phyloP scores from a whole-genome alignment of 1,284 basidiomycete genomes.

The Leccinum pachyderme region DNA sequence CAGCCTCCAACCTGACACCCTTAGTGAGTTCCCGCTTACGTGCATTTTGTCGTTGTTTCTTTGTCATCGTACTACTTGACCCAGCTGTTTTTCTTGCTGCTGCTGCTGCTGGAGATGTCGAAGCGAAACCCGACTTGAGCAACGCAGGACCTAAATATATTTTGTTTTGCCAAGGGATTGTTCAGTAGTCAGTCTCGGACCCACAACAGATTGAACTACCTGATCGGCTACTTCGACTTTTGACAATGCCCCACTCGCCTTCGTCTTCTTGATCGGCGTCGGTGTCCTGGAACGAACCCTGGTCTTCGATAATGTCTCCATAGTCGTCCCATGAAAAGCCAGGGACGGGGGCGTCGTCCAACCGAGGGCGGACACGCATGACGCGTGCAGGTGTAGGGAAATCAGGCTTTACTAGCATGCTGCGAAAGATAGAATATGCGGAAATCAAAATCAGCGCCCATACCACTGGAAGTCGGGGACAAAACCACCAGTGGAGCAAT shows the following conservation, averaged over 20 bases:
- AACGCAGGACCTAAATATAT: slow-evolving; percentile 14
- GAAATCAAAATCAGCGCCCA: slow-evolving; percentile 14
- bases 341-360: slow-evolving; percentile 54
- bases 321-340: slow-evolving; percentile 77
- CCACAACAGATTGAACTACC: slow-evolving; percentile 37
- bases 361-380: slow-evolving; percentile 56
- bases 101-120: slow-evolving; percentile 33
- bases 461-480: background rate
- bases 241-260: slow-evolving; percentile 70
- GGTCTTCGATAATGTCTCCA: slow-evolving; percentile 56
- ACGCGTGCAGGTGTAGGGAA: slow-evolving; percentile 56
- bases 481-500: background rate
- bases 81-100: slow-evolving; percentile 29
- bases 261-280: slow-evolving; percentile 47
- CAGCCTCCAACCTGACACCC: slow-evolving; percentile 52
- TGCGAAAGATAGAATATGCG: slow-evolving; percentile 28
- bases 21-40: slow-evolving; percentile 58
- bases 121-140: slow-evolving; percentile 15
- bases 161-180: background rate
- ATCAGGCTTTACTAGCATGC: slow-evolving; percentile 62
- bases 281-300: slow-evolving; percentile 41
- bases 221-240: slow-evolving; percentile 43
- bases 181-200: background rate
- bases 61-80: slow-evolving; percentile 38
- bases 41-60: slow-evolving; percentile 70